phyloP scores from a whole-genome alignment of 305 asterid species.

The Salvia sclarea region DNA sequence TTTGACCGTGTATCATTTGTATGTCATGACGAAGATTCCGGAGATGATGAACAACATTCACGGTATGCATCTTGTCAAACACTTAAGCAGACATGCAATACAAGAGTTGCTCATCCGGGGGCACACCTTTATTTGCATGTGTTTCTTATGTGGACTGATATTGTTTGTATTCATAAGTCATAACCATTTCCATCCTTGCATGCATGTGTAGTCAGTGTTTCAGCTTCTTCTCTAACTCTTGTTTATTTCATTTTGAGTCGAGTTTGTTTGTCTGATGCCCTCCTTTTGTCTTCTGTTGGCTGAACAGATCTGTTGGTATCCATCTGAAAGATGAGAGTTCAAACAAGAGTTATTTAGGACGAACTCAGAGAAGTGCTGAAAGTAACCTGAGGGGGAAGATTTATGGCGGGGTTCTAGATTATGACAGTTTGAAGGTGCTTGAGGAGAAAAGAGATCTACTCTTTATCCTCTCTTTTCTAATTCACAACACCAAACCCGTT shows the following conservation, averaged over 20 bases:
- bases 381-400: slow-evolving; percentile 51
- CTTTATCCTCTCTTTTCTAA: slow-evolving; percentile 73
- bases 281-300: neutral
- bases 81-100: neutral
- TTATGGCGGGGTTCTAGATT: slow-evolving; percentile 68
- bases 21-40: slow-evolving; percentile 49
- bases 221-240: no score
- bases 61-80: slow-evolving; percentile 50
- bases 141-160: neutral
- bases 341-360: slow-evolving; percentile 46
- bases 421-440: slow-evolving; percentile 65
- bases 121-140: neutral
- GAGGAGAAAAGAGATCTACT: slow-evolving; percentile 78
- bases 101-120: neutral
- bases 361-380: slow-evolving; percentile 43
- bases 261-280: slow-evolving; percentile 11
- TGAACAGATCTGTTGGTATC: slow-evolving; percentile 44
- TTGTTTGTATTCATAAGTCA: neutral
- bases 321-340: slow-evolving; percentile 50
- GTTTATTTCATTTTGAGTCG: neutral
- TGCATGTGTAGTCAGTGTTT: slow-evolving; percentile 6
- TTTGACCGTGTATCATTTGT: slow-evolving; percentile 46
- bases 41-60: slow-evolving; percentile 53
- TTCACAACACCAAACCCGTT: slow-evolving; percentile 91
- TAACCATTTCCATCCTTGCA: neutral